These are phyloP conservation scores for Phyllosticta citribraziliensis DNA, from an alignment of 2,329 filamentous ascomycete species.

Conservation along the genomic window DNA sequence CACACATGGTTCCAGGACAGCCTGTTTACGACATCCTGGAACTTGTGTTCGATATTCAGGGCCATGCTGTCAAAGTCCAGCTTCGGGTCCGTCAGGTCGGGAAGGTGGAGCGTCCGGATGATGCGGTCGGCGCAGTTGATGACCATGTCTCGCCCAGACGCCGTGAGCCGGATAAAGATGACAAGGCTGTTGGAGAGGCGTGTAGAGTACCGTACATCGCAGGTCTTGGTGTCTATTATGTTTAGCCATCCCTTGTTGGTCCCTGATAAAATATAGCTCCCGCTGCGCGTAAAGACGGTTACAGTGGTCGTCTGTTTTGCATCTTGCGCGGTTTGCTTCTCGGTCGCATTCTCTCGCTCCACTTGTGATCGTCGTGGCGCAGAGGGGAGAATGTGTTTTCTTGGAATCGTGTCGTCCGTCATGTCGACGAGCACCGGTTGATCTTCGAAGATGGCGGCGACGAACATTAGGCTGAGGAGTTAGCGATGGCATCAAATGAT, in stretches of 20 bases:
- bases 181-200: constrained; percentile 82
- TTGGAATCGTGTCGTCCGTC: constrained; percentile 51
- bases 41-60: constrained; percentile 91
- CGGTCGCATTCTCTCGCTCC: constrained; percentile 61
- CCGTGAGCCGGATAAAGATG: constrained; percentile 74
- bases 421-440: constrained; percentile 82
- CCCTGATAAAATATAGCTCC: constrained; percentile 81
- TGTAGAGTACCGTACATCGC: constrained; percentile 78
- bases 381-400: constrained; percentile 71
- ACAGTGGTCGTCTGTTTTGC: constrained; percentile 92
- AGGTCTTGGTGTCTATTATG: constrained; percentile 75
- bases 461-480: constrained; percentile 60
- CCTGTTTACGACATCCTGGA: constrained; percentile 92
- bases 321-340: constrained; percentile 84
- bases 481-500: neutral
- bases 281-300: constrained; percentile 75
- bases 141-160: constrained; percentile 76
- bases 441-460: constrained; percentile 88
- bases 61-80: constrained; percentile 79
- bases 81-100: constrained; percentile 54
- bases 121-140: constrained; percentile 92
- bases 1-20: constrained; percentile 95
- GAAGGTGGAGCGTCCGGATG: constrained; percentile 83
- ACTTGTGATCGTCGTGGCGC: constrained; percentile 64
- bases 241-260: constrained; percentile 96